A percentile compares a stretch with the other conserved stretches of the same genome.
These are phyloP conservation scores for Leccinum fallax DNA, from an alignment of 1,284 basidiomycete genomes.

Conservation along the genomic window DNA sequence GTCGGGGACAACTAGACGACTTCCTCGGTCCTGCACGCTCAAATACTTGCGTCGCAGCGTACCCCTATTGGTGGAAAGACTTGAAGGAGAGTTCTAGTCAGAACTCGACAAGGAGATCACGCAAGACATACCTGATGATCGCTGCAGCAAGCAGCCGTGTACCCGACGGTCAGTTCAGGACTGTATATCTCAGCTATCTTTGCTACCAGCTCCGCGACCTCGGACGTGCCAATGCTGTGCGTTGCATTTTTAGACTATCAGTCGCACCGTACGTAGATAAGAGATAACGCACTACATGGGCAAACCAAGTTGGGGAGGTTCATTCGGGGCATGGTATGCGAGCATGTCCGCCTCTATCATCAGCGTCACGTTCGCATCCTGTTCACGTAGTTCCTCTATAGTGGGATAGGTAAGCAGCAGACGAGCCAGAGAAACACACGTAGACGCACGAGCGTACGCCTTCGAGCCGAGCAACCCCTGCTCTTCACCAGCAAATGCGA, in stretches of 20 bases:
- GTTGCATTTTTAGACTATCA: not conserved
- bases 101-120: not conserved
- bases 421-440: not conserved
- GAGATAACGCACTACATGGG: slow-evolving; percentile 51
- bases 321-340: slow-evolving; percentile 72
- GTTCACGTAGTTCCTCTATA: slow-evolving; percentile 55
- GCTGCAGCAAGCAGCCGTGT: slow-evolving; percentile 80
- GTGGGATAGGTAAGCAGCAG: not conserved
- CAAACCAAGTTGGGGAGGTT: slow-evolving; percentile 80
- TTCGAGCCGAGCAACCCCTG: slow-evolving; percentile 68
- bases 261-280: not conserved
- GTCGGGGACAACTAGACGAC: slow-evolving; percentile 18
- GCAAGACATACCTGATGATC: slow-evolving; percentile 67
- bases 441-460: slow-evolving; percentile 58
- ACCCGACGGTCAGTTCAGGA: slow-evolving; percentile 81
- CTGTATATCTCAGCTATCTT: slow-evolving; percentile 78
- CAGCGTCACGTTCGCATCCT: slow-evolving; percentile 68
- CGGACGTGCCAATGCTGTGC: slow-evolving; percentile 73
- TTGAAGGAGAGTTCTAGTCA: slow-evolving; percentile 26
- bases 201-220: slow-evolving; percentile 72
- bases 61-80: slow-evolving; percentile 83
- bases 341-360: slow-evolving; percentile 92
- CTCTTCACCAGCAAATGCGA: slow-evolving; percentile 73
- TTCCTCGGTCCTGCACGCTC: slow-evolving; percentile 78
- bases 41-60: slow-evolving; percentile 79